A percentile compares a stretch with the other conserved stretches of the same genome.
phyloP scores from a whole-genome alignment of 2,329 filamentous ascomycete species.

The Cladosporium sp. region DNA sequence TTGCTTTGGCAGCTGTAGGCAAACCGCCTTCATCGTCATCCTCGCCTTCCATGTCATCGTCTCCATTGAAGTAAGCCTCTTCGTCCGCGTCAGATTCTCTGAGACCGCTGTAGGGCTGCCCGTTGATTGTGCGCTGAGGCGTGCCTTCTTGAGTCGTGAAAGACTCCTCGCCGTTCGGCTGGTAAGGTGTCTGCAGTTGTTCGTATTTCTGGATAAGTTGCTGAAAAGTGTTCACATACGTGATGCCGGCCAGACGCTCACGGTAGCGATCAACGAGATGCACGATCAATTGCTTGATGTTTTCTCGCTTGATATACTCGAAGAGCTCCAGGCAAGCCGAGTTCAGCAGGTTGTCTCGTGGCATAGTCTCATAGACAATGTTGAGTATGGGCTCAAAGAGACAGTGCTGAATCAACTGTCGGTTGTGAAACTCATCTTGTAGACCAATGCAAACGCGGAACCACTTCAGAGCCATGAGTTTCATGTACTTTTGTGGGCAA shows the following conservation, averaged over 20 bases:
- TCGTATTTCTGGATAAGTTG: constrained; percentile 74
- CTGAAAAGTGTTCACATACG: constrained; percentile 81
- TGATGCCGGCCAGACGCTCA: constrained; percentile 69
- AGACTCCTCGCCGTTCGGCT: constrained; percentile 53
- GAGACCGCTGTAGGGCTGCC: constrained; percentile 59
- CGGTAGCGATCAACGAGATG: constrained; percentile 83
- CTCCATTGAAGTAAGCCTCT: constrained; percentile 90
- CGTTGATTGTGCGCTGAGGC: constrained; percentile 47
- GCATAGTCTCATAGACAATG: constrained; percentile 79
- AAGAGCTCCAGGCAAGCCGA: constrained; percentile 94
- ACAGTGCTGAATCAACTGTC: constrained; percentile 74
- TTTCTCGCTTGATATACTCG: constrained; percentile 76
- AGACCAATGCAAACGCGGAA: constrained; percentile 82
- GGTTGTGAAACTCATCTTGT: constrained; percentile 87
- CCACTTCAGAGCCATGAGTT: constrained; percentile 88
- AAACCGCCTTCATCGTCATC: constrained; percentile 30
- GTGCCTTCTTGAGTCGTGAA: constrained; percentile 65
- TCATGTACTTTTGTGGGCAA: constrained; percentile 86
- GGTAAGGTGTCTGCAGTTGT: constrained; percentile 52
- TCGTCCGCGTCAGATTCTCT: constrained; percentile 82
- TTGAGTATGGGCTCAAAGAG: constrained; percentile 81
- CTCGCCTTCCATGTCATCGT: constrained; percentile 79
- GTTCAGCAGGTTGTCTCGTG: constrained; percentile 87
- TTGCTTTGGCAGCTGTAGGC: constrained; percentile 31
- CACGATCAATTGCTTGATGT: constrained; percentile 73